phyloP scores from a whole-genome alignment of 305 asterid species.

The Salvia sclarea region DNA sequence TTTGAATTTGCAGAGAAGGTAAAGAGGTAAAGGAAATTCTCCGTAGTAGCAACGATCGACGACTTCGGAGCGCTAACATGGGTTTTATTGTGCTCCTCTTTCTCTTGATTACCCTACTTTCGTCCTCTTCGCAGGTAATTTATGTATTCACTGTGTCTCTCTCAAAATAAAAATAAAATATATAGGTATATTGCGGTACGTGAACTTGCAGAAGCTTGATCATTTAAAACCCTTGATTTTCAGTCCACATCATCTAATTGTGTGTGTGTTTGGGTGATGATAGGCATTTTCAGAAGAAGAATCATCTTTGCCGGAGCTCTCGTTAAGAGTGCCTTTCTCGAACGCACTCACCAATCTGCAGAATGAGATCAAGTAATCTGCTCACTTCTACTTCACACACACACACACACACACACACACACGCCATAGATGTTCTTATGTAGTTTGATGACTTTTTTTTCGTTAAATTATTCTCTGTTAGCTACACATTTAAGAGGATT shows the following conservation, averaged over 20 bases:
- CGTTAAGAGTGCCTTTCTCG: conserved; percentile 47
- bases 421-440: neutral
- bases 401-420: neutral
- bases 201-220: conserved; percentile 7
- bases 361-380: conserved; percentile 51
- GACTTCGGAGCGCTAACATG: conserved; percentile 40
- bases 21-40: neutral
- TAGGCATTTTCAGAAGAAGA: conserved; percentile 35
- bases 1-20: conserved; percentile 9
- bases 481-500: conserved; percentile 59
- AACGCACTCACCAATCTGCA: conserved; percentile 63
- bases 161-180: neutral
- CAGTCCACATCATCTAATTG: neutral
- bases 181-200: neutral
- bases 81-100: conserved; percentile 32
- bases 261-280: neutral
- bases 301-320: conserved; percentile 13
- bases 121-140: conserved; percentile 46
- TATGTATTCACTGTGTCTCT: conserved; percentile 19
- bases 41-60: conserved; percentile 11
- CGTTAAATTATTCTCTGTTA: conserved; percentile 13
- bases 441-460: neutral
- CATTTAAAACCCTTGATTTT: conserved; percentile 14
- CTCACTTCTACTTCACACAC: neutral
- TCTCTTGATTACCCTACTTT: conserved; percentile 36